These are phyloP conservation scores for Tetrapisispora pingtungensis DNA, from an alignment of 805 yeast genomes.

Conservation along the genomic window DNA sequence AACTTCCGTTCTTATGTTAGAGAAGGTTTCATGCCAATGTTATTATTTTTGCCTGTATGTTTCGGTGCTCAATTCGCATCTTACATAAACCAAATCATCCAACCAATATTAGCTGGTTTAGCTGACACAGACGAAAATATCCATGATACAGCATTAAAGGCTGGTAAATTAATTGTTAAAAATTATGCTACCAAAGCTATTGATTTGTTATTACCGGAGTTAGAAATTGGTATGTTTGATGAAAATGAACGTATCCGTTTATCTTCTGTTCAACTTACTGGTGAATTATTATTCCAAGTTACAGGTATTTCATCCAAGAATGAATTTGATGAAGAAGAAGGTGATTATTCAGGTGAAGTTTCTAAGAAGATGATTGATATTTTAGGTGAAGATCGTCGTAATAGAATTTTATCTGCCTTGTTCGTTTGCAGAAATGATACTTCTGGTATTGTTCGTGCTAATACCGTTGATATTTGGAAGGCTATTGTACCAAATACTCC, in stretches of 20 bases:
- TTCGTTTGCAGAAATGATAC: slow-evolving; percentile 92
- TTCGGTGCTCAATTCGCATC: slow-evolving; percentile 90
- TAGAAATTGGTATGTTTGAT: slow-evolving; percentile 82
- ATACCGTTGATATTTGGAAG: slow-evolving; percentile 93
- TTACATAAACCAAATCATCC: slow-evolving; percentile 72
- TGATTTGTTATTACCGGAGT: slow-evolving; percentile 85
- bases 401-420: slow-evolving; percentile 71
- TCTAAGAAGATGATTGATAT: slow-evolving; percentile 59
- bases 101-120: slow-evolving; percentile 83
- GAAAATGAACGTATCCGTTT: slow-evolving; percentile 76
- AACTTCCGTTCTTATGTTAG: slow-evolving; percentile 62
- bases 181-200: slow-evolving; percentile 90
- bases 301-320: slow-evolving; percentile 79
- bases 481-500: slow-evolving; percentile 94
- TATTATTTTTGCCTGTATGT: slow-evolving; percentile 85
- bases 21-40: slow-evolving; percentile 85
- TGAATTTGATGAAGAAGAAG: slow-evolving; percentile 44
- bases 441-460: slow-evolving; percentile 75
- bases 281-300: slow-evolving; percentile 87
- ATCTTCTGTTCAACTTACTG: slow-evolving; percentile 89
- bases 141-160: slow-evolving; percentile 80
- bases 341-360: slow-evolving; percentile 40
- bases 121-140: slow-evolving; percentile 85
- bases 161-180: slow-evolving; percentile 84
- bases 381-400: slow-evolving; percentile 83